A percentile compares a stretch with the other conserved stretches of the same genome.
Conservation (phyloP, 2,329 filamentous ascomycete species). For the Neophaeococcomyces mojaviensis region DNA sequence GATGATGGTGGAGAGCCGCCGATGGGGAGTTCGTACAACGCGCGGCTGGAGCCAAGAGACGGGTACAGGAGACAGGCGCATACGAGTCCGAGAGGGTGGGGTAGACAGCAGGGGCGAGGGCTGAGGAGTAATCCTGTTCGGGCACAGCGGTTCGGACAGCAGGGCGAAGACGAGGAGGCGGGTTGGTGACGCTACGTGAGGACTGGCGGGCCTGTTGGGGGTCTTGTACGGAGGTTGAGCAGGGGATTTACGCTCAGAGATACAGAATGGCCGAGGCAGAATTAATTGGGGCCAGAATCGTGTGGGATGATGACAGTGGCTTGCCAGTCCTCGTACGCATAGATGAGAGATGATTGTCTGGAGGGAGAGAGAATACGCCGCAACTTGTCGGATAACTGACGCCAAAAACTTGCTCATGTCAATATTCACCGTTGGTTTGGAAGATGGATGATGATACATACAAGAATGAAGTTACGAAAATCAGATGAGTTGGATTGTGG, state of each 20-base stretch:
- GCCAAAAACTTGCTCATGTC: too few species aligned
- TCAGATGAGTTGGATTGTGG: too few species aligned
- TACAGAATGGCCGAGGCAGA: too few species aligned
- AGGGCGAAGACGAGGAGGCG: slow-evolving; percentile 21
- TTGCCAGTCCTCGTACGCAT: too few species aligned
- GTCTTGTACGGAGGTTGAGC: slow-evolving; percentile 9
- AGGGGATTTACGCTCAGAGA: slow-evolving; percentile 9
- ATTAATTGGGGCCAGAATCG: too few species aligned
- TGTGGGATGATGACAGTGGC: too few species aligned
- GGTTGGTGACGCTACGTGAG: slow-evolving; percentile 19
- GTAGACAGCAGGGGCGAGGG: slow-evolving; percentile 24
- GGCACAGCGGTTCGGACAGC: slow-evolving; percentile 21
- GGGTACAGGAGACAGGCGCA: slow-evolving; percentile 33
- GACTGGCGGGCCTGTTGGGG: slow-evolving; percentile 1
- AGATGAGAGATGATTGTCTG: too few species aligned
- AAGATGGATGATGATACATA: too few species aligned
- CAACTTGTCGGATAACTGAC: too few species aligned
- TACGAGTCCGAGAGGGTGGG: slow-evolving; percentile 6
- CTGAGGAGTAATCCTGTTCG: slow-evolving; percentile 17
- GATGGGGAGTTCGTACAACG: slow-evolving; percentile 55
- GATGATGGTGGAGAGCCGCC: slow-evolving; percentile 56
- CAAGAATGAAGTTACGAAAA: too few species aligned
- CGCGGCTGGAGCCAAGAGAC: slow-evolving; percentile 45
- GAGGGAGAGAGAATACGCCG: too few species aligned
- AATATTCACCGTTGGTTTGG: too few species aligned